Evolutionary conservation across 371 early-diverging fungal genomes (phyloP).

Genomic region (Saksenaea vasiformis): DNA sequence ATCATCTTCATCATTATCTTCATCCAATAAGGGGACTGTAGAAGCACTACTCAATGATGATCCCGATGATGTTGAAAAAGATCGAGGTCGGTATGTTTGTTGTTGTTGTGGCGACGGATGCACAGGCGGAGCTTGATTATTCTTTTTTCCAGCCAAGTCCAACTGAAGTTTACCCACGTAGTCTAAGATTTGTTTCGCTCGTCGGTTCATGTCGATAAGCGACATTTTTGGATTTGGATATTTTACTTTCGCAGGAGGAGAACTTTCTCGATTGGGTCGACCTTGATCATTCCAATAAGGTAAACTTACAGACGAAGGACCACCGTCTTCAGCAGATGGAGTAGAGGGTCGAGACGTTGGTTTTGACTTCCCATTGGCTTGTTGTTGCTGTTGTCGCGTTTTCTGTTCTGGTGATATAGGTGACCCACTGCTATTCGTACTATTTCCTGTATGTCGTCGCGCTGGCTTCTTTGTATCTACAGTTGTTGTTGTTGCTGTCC

Average conservation of each 20-base stretch:
- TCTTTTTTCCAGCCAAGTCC: constrained; percentile 34
- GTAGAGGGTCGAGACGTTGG: constrained; percentile 15
- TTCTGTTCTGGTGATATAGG: background rate
- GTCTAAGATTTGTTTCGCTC: constrained; percentile 58
- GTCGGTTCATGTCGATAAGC: constrained; percentile 63
- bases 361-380: background rate
- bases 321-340: constrained; percentile 11
- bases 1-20: constrained; percentile 14
- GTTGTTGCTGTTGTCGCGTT: constrained; percentile 4
- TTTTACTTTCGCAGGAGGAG: constrained; percentile 52
- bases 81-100: constrained; percentile 11
- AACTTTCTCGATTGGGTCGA: constrained; percentile 34
- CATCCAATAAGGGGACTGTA: constrained; percentile 36
- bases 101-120: background rate
- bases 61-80: constrained; percentile 19
- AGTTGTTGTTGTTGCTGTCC: background rate
- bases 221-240: constrained; percentile 56
- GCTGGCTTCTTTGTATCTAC: background rate
- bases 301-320: background rate
- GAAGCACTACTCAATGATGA: constrained; percentile 42
- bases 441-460: background rate
- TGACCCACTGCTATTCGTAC: background rate
- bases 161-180: constrained; percentile 56
- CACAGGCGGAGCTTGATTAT: background rate
- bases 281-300: constrained; percentile 42